phyloP scores from a whole-genome alignment of 2,329 filamentous ascomycete genomes.

The Penicillium sp. region DNA sequence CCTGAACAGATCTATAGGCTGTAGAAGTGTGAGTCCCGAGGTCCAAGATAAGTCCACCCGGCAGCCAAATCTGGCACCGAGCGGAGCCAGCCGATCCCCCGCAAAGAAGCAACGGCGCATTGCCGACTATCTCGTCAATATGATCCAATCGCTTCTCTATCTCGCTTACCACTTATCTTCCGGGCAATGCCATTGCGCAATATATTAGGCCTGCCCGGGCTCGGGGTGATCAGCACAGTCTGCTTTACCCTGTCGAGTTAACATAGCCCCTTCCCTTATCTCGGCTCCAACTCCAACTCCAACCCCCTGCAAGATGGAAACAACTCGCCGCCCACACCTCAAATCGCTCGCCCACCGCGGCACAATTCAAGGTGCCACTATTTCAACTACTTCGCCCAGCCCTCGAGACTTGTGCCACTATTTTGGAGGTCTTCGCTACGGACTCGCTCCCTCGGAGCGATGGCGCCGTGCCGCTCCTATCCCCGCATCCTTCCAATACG shows the following conservation, averaged over 20 bases:
- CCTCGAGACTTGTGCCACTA: constrained; percentile 50
- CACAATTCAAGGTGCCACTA: constrained; percentile 52
- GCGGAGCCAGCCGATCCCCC: background rate
- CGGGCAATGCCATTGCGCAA: too few relatives aligned
- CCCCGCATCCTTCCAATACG: constrained; percentile 54
- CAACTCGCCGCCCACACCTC: constrained; percentile 21
- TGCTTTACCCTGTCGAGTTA: background rate
- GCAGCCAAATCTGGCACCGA: background rate
- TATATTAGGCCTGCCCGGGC: background rate
- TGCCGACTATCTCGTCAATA: constrained; percentile 22
- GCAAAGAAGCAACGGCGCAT: constrained; percentile 5
- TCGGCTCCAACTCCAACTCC: background rate
- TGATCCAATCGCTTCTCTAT: constrained; percentile 9
- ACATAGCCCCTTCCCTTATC: background rate
- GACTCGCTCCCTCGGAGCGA: constrained; percentile 52
- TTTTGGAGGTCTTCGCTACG: constrained; percentile 60
- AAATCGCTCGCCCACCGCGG: constrained; percentile 44
- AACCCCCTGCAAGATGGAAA: constrained; percentile 24
- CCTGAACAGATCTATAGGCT: too few relatives aligned
- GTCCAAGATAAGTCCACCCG: background rate
- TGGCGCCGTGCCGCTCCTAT: constrained; percentile 54
- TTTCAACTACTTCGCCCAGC: constrained; percentile 34
- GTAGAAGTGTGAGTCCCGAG: too few relatives aligned
- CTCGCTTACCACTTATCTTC: constrained; percentile 19
- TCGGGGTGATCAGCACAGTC: too few relatives aligned